phyloP scores from a whole-genome alignment of 495 filamentous ascomycete genomes.

The Penicillium longicatenatum region DNA sequence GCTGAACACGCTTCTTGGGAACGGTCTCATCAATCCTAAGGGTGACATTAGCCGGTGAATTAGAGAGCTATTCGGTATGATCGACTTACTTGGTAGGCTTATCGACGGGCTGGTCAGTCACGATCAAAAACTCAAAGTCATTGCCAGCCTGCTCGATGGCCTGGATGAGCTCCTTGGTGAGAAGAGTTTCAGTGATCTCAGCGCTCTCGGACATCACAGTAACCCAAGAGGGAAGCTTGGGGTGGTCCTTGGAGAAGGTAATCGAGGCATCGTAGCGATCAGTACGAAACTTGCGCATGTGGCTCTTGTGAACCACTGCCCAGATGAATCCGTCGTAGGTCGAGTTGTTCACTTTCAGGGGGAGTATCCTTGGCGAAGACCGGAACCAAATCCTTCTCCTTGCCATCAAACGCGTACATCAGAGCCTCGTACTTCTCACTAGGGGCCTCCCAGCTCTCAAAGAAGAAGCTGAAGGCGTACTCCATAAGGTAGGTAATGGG shows the following conservation, averaged over 20 bases:
- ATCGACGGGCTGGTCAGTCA: slow-evolving; percentile 88
- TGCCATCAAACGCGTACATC: slow-evolving; percentile 87
- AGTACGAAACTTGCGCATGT: slow-evolving; percentile 85
- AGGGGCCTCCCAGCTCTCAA: slow-evolving; percentile 70
- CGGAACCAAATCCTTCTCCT: slow-evolving; percentile 75
- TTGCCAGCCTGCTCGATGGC: slow-evolving; percentile 81
- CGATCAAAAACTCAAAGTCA: slow-evolving; percentile 81
- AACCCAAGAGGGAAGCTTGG: slow-evolving; percentile 87
- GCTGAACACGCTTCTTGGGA: slow-evolving; percentile 82
- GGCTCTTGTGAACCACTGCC: slow-evolving; percentile 92
- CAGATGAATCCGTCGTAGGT: slow-evolving; percentile 89
- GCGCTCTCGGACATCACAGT: slow-evolving; percentile 97
- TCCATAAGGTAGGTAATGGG: slow-evolving; percentile 75
- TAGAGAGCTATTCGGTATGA: not conserved
- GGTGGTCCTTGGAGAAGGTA: slow-evolving; percentile 86
- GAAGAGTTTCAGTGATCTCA: slow-evolving; percentile 85
- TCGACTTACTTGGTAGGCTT: slow-evolving; percentile 78
- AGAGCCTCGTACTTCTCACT: slow-evolving; percentile 72
- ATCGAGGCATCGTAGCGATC: slow-evolving; percentile 94
- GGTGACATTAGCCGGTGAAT: not conserved
- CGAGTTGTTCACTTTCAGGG: slow-evolving; percentile 64
- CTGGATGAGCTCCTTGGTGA: slow-evolving; percentile 81
- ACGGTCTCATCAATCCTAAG: slow-evolving; percentile 78
- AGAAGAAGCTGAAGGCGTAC: slow-evolving; percentile 67
- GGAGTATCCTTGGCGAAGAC: slow-evolving; percentile 52